Base-by-base conservation (phyloP, 176 grass and related monocot genomes). In the Poa pratensis region DNA sequence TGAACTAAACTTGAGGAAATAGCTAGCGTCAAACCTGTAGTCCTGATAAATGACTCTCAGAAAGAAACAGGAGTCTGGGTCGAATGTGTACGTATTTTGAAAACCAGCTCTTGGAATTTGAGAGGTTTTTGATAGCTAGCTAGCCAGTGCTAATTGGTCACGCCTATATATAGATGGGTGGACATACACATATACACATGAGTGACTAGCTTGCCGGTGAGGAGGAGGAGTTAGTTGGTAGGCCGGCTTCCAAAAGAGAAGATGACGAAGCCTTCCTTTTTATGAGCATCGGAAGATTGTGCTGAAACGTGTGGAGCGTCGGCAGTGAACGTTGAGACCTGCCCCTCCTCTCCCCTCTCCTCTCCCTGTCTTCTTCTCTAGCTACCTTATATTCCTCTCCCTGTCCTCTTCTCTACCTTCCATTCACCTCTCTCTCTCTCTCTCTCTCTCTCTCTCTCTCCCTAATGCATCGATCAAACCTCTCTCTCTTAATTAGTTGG, bases 261-360 rank as follows among this genome's bases (percentile, higher is more conserved):
- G 12, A 63, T 37, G 40, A 8, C 9, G 34, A 14, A 39, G 43
- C 2, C 30, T 67, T 67, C 64, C 30, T 3, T 67, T 67, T 32
- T 66, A 35, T 66, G 63, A 66, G 52, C 27, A 50, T 39, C 80
- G 55, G 26, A 63, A 19, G 24, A 43, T 60, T 23, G 57, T 50
- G 67, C 10, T 22, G 10, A 50, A 73, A 80, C 35, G 73, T 88
- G 86, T 83, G 86, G 86, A 77, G 3, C 20, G 14, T 20, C 20
- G 86, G 27, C 20, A 70, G 73, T 28, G 45, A 83, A 78, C 73
- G 73, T 88, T 83, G 86, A 62, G 27, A 50, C 62, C 26, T 60
- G 80, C 73, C 15, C 73, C 39, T 83, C 86, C 86, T 88, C 86
- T 82, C 62, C 17, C 61, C 34, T 48, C 54, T 3, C 16, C 20